A percentile compares a stretch with the other conserved stretches of the same genome.
Evolutionary conservation across 2,329 filamentous ascomycete species (phyloP).

Genomic region (Dothistroma pini): DNA sequence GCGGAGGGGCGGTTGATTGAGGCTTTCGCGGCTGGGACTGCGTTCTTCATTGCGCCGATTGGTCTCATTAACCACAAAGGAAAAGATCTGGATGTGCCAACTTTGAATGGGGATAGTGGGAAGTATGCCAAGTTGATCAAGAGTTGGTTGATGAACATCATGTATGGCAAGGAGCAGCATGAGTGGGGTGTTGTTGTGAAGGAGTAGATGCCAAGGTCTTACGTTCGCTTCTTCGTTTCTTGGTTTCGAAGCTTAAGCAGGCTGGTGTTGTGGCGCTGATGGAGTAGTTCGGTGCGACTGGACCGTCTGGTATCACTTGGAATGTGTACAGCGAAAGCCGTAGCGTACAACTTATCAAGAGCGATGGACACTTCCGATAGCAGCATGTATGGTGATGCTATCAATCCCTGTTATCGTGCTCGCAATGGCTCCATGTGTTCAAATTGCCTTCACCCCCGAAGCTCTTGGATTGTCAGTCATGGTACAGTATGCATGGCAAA

Average conservation of each 20-base stretch:
- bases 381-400: no score
- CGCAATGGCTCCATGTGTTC: no score
- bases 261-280: neutral
- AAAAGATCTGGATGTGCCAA: constrained; percentile 42
- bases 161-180: constrained; percentile 47
- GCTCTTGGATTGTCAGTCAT: no score
- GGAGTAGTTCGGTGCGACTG: neutral
- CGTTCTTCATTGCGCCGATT: constrained; percentile 52
- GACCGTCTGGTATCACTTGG: neutral
- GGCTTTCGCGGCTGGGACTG: constrained; percentile 82
- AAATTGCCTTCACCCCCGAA: no score
- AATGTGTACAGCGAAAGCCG: neutral
- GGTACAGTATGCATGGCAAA: no score
- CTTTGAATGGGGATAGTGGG: constrained; percentile 40
- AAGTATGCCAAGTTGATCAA: constrained; percentile 43
- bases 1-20: constrained; percentile 75
- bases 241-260: neutral
- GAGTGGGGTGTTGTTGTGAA: constrained; percentile 48
- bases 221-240: no score
- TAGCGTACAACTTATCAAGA: neutral
- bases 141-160: constrained; percentile 48
- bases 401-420: no score
- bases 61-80: constrained; percentile 45
- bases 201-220: constrained; percentile 27
- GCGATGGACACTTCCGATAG: no score